Evolutionary conservation across 352 stramenopile species (phyloP).

Genomic region (Globisporangium camurandrum): DNA sequence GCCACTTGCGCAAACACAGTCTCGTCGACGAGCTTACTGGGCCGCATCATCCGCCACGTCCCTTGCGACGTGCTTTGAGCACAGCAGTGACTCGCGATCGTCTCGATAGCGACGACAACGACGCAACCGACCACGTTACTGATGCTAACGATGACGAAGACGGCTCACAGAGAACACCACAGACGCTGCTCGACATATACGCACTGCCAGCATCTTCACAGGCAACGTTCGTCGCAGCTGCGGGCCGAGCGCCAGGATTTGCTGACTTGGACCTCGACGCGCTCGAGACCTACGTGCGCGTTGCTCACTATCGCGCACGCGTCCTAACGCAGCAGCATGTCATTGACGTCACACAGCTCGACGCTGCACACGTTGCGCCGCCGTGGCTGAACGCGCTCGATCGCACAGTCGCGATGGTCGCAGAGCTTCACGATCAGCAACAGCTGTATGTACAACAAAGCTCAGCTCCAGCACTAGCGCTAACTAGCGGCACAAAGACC

Average conservation of each 20-base stretch:
- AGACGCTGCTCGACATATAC: slow-evolving; percentile 41
- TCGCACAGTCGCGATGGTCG: slow-evolving; percentile 12
- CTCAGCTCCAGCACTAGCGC: slow-evolving; percentile 9
- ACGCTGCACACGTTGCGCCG: slow-evolving; percentile 22
- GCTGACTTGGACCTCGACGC: slow-evolving; percentile 40
- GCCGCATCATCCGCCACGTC: not conserved
- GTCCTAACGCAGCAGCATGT: slow-evolving; percentile 31
- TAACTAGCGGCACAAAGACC: slow-evolving; percentile 5
- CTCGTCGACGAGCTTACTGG: slow-evolving; percentile 11
- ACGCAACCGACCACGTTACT: not conserved
- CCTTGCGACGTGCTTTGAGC: not conserved
- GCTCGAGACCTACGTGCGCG: slow-evolving; percentile 40
- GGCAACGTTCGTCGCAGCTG: slow-evolving; percentile 14
- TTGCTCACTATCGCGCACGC: slow-evolving; percentile 51
- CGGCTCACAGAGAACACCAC: not conserved
- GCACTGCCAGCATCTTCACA: slow-evolving; percentile 15
- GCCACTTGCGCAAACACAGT: slow-evolving; percentile 12
- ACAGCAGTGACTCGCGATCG: not conserved
- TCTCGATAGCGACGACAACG: not conserved
- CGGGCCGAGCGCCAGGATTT: slow-evolving; percentile 20
- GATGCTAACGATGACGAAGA: not conserved
- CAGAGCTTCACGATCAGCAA: slow-evolving; percentile 17
- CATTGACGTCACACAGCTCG: slow-evolving; percentile 14
- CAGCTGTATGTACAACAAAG: too few relatives aligned
- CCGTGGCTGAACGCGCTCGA: slow-evolving; percentile 39